Conservation (phyloP, 73 alveolate genomes). For the Tetrahymena elliotti region DNA sequence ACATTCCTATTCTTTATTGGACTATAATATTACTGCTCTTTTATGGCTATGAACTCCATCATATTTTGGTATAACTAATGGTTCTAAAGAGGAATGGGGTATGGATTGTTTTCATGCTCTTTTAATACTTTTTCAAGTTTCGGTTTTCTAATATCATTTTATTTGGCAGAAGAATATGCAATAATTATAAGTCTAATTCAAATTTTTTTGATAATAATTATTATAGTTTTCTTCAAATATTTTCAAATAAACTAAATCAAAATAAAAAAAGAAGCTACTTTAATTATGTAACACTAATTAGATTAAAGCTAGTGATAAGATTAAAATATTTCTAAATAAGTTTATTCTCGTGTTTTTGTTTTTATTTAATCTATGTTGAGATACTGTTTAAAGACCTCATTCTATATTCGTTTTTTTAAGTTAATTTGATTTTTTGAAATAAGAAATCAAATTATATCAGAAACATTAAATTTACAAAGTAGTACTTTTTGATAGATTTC, state of each 20-base stretch:
- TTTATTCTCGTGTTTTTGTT: too few species aligned
- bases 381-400: background rate
- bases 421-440: too few species aligned
- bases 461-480: too few species aligned
- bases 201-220: background rate
- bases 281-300: too few species aligned
- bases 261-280: background rate
- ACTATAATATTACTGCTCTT: background rate
- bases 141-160: background rate
- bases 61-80: background rate
- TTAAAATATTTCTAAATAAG: too few species aligned
- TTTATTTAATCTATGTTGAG: too few species aligned
- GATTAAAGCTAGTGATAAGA: background rate
- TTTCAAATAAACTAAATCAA: too few species aligned
- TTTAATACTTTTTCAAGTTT: background rate
- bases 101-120: background rate
- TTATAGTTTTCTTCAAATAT: too few species aligned
- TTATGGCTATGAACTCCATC: background rate
- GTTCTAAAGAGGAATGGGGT: background rate
- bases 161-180: background rate
- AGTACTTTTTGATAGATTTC: background rate
- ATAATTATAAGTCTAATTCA: background rate
- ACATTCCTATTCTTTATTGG: background rate
- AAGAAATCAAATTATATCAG: background rate
- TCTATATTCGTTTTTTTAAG: too few species aligned